Evolutionary conservation across 768 basidiomycete genomes (phyloP).

Genomic region (Lentinula edodes): DNA sequence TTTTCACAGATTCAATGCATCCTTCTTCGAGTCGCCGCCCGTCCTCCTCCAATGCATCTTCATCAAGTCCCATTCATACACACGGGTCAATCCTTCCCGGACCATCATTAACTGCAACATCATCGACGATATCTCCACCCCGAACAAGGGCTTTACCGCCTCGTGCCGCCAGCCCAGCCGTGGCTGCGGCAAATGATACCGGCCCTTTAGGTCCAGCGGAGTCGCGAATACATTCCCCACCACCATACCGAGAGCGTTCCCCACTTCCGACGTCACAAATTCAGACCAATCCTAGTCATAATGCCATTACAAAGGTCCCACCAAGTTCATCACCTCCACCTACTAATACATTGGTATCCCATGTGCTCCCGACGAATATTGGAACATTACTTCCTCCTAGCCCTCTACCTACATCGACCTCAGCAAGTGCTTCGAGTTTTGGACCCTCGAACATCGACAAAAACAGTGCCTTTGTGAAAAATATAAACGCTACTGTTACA

Average conservation of each 20-base stretch:
- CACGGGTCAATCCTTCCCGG: conserved; percentile 15
- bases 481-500: neutral
- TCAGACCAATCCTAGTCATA: neutral
- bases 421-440: neutral
- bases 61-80: neutral
- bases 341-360: neutral
- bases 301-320: neutral
- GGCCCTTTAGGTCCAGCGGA: conserved; percentile 12
- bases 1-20: conserved; percentile 14
- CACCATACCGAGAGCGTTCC: conserved; percentile 1
- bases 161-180: neutral
- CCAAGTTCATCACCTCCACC: neutral
- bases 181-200: conserved; percentile 14
- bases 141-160: conserved; percentile 25
- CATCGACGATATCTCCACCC: conserved; percentile 14
- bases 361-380: neutral
- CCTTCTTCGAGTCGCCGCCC: conserved; percentile 19
- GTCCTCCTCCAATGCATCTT: conserved; percentile 6
- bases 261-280: neutral
- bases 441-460: neutral
- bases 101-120: conserved; percentile 15
- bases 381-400: neutral
- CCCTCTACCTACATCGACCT: neutral
- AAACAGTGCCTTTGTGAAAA: neutral
- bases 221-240: neutral